Base-by-base conservation (phyloP, 2,329 filamentous ascomycete genomes). In the Chaetomiaceae sp. region DNA sequence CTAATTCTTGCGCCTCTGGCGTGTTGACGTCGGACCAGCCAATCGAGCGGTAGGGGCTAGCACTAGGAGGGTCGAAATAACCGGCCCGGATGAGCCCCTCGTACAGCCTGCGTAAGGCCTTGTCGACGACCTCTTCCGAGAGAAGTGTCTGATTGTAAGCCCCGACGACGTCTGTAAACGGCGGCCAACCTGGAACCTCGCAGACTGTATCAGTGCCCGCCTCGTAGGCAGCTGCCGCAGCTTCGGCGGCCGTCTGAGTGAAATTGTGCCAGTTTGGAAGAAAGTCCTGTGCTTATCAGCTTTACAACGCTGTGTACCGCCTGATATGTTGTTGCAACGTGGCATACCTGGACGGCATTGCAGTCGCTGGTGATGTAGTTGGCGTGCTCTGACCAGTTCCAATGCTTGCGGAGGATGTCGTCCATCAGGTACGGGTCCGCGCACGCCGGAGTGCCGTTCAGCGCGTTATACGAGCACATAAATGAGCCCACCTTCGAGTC, bases 401-500 rank as follows among this genome's bases (percentile, higher is more conserved):
- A 64, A 53, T 64, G 61, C 34, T 61, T 46, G 2, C 85, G 76
- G 1, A 88, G 71, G 11, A 88, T 71, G 0, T 77, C 79, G 55
- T 84, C 74, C 32, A 87, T 73, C 1, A 87, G 73, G 57, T 82
- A 87, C 0, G 73, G 71, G 56, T 80, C 57, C 1, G 56, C 61
- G 16, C 61, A 64, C 1, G 59, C 57, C 4, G 61, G 84, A 0
- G 82, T 74, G 0, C 85, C 85, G 52, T 88, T 86, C 36, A 88
- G 73, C 0, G 81, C 71, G 57, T 87, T 84, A 64, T 84, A 84
- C 0, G 75, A 76, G 60, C 80, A 83, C 81, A 84, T 84, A 58
- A 84, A 71, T 30, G 81, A 83, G 14, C 74, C 73, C 3, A 78
- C 78, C 41, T 76, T 73, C 3, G 77, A 75, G 61, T 84, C 79